Percentiles rank a stretch among this genome's conserved stretches.
Evolutionary conservation across 208 protist genomes (phyloP).

Genomic region (Sergeia podlipaevii): DNA sequence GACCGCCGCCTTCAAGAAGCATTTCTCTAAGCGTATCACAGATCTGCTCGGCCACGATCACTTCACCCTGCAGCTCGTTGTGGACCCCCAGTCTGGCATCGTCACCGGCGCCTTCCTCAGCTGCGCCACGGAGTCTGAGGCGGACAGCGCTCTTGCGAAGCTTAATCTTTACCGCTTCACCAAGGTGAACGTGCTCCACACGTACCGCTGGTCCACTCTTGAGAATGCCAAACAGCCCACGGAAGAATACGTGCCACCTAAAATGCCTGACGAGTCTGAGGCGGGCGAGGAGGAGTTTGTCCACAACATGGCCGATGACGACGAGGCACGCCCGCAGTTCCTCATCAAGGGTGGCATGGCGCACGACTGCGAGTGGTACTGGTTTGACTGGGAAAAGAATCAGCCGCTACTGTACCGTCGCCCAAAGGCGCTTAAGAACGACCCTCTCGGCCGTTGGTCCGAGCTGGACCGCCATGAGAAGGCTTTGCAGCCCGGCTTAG

Average conservation of each 20-base stretch:
- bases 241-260: conserved; percentile 70
- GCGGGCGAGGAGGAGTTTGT: conserved; percentile 66
- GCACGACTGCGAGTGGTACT: conserved; percentile 83
- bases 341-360: conserved; percentile 68
- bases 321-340: conserved; percentile 79
- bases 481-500: conserved; percentile 49
- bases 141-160: conserved; percentile 77
- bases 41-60: conserved; percentile 65
- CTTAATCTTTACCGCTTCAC: conserved; percentile 82
- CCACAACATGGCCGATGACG: conserved; percentile 83
- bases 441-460: conserved; percentile 69
- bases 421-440: conserved; percentile 57
- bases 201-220: conserved; percentile 78
- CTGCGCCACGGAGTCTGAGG: conserved; percentile 57
- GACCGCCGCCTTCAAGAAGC: conserved; percentile 50
- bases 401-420: conserved; percentile 71
- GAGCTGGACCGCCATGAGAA: conserved; percentile 75
- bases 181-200: conserved; percentile 64
- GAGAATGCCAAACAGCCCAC: conserved; percentile 36
- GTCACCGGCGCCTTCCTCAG: conserved; percentile 79
- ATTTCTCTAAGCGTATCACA: conserved; percentile 55
- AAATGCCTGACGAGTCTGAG: conserved; percentile 31
- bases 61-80: conserved; percentile 72
- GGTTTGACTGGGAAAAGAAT: conserved; percentile 80
- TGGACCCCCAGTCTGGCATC: conserved; percentile 52